Percentiles rank a stretch among this genome's conserved stretches.
Conservation (phyloP, 2,329 filamentous ascomycete species). For the Trichophyton schoenleinii region DNA sequence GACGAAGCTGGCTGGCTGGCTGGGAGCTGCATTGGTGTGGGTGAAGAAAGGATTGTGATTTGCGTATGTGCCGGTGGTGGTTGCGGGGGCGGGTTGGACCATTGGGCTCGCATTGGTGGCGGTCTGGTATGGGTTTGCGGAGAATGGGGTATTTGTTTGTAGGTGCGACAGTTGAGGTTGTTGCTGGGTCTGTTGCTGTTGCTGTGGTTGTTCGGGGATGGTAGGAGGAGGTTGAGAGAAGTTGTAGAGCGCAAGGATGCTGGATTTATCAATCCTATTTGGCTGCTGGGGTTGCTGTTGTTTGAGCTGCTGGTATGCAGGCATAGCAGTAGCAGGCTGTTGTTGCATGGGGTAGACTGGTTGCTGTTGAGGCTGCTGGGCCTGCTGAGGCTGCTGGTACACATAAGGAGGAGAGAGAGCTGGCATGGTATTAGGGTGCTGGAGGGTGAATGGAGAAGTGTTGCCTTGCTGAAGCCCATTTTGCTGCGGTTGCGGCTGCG, state of each 20-base stretch:
- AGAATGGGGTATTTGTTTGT: conserved; percentile 5
- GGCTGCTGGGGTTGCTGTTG: conserved; percentile 14
- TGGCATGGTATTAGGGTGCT: conserved; percentile 10
- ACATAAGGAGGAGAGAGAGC: background rate
- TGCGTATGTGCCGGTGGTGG: conserved; percentile 14
- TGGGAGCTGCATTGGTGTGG: conserved; percentile 13
- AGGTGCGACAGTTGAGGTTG: conserved; percentile 16
- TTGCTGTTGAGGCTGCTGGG: conserved; percentile 10
- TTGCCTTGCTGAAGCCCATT: conserved; percentile 8
- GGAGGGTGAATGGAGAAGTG: conserved; percentile 18
- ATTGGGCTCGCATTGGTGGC: conserved; percentile 3
- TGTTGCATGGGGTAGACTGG: conserved; percentile 17
- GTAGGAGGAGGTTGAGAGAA: conserved; percentile 28
- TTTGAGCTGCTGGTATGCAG: conserved; percentile 8
- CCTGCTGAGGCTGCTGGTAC: background rate
- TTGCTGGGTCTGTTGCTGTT: conserved; percentile 17
- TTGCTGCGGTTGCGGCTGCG: conserved; percentile 12
- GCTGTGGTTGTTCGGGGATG: conserved; percentile 24
- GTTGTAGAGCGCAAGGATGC: conserved; percentile 37
- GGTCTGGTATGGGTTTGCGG: background rate
- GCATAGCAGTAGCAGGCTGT: conserved; percentile 10
- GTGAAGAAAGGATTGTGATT: conserved; percentile 22
- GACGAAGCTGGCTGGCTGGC: conserved; percentile 7
- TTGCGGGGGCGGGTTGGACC: conserved; percentile 10
- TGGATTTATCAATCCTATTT: conserved; percentile 32